Percentiles rank a stretch among this genome's conserved stretches.
Evolutionary conservation across 306 rosid species (phyloP).

Genomic region (Arachis stenosperma): DNA sequence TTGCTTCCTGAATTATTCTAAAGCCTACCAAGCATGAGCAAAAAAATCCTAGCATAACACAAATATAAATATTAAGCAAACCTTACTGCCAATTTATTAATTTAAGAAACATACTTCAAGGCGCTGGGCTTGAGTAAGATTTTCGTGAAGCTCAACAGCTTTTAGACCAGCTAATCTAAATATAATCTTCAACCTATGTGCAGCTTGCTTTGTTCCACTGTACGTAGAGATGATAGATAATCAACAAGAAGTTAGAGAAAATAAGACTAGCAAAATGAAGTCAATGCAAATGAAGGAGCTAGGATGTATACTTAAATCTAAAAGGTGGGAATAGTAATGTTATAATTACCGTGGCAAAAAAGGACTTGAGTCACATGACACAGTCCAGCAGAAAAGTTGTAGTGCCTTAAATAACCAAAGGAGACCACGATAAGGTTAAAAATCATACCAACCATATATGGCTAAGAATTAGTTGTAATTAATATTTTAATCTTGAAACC

Average conservation of each 20-base stretch:
- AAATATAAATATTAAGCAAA: too few species aligned
- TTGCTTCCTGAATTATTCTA: slow-evolving; percentile 87
- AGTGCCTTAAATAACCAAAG: not conserved
- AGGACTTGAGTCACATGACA: too few species aligned
- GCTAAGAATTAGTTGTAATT: not conserved
- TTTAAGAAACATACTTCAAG: slow-evolving; percentile 44
- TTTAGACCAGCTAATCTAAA: slow-evolving; percentile 92
- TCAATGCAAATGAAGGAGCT: slow-evolving; percentile 7
- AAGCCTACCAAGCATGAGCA: slow-evolving; percentile 59
- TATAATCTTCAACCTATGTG: slow-evolving; percentile 90
- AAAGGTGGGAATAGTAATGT: not conserved
- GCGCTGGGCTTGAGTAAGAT: slow-evolving; percentile 97
- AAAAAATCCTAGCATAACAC: slow-evolving; percentile 7
- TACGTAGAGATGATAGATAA: slow-evolving; percentile 33
- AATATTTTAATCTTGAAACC: not conserved
- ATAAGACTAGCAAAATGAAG: slow-evolving; percentile 3
- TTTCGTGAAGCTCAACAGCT: slow-evolving; percentile 95
- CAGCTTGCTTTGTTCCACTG: slow-evolving; percentile 96
- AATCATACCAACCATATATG: not conserved
- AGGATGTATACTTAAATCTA: slow-evolving; percentile 6
- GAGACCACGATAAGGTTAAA: slow-evolving; percentile 12
- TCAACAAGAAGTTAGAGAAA: slow-evolving; percentile 14
- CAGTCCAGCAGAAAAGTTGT: too few species aligned
- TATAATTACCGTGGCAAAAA: too few species aligned
- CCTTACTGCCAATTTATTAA: too few species aligned